Conservation (phyloP, 495 filamentous ascomycete species). For the Neurospora sp. region DNA sequence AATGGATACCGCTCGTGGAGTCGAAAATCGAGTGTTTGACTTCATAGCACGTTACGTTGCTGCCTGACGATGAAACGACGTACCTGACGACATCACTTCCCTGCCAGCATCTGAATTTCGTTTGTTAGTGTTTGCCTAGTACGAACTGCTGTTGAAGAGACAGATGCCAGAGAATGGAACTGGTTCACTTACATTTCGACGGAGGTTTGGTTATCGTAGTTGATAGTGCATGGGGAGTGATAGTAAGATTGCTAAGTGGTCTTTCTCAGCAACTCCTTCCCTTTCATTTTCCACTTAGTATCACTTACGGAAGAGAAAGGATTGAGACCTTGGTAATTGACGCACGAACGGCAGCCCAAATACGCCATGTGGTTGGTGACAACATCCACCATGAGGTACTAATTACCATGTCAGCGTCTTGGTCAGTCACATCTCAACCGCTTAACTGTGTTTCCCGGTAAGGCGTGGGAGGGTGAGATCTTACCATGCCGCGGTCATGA, state of each 20-base stretch:
- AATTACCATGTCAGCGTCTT: conserved; percentile 5
- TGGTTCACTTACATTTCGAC: conserved; percentile 23
- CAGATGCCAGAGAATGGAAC: conserved; percentile 18
- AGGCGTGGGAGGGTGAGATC: not conserved
- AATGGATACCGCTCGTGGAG: not conserved
- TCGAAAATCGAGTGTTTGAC: not conserved
- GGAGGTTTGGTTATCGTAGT: conserved; percentile 49
- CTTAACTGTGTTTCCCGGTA: not conserved
- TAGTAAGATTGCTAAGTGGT: conserved; percentile 41
- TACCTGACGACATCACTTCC: conserved; percentile 46
- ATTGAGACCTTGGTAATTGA: conserved; percentile 52
- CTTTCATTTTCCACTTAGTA: not conserved
- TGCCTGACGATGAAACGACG: not conserved
- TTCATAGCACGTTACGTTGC: not conserved
- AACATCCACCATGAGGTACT: conserved; percentile 70
- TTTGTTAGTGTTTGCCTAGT: conserved; percentile 16
- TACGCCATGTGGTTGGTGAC: conserved; percentile 74
- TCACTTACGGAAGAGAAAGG: conserved; percentile 48
- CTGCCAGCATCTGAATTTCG: conserved; percentile 47
- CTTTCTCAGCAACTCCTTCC: not conserved
- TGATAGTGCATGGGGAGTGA: conserved; percentile 55
- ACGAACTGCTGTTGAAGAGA: conserved; percentile 5
- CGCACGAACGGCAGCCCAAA: conserved; percentile 37
- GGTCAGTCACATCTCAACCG: not conserved
- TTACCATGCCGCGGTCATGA: conserved; percentile 52